Base-by-base conservation (phyloP, 768 basidiomycete species). In the Leccinum broughii region DNA sequence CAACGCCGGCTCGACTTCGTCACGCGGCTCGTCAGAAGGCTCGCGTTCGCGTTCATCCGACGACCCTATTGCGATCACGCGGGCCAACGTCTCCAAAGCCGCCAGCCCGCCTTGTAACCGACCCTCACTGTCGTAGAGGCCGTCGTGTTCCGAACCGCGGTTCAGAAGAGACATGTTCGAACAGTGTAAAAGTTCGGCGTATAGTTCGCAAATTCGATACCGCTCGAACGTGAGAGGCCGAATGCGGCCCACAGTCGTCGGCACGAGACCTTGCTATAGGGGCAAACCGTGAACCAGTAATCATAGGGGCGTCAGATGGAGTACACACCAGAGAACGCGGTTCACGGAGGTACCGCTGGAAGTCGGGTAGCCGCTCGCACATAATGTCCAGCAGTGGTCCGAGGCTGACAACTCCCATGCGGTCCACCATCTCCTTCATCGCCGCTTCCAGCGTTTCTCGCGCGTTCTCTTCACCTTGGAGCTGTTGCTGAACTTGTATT, bases 111-210 rank as follows among this genome's bases (percentile, higher is more conserved):
- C 94, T 65, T 88, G 86, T 48, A 99, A 76, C 28, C 92, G 85
- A 20, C 96, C 96, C 55, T 92, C 85, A 1, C 80, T 77, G 68
- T 93, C 92, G 73, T 93, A 95, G n/a, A 87, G 77, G 24, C 84
- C 80, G 51, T 85, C 83, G 57, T 82, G 86, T 51, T 89, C 86
- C 0, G 83, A 70, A 1, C 84, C 76, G 10, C 97, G 92, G 71
- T 98, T 98, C 28, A 98, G 80, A 24, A 98, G 83, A 6, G 92
- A 88, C 96, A 99, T 98, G 69, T 97, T 98, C 17, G 97, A 98
- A 72, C 95, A 97, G 70, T 99, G 97, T 26, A 98, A 78, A 6
- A 99, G 85, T 71, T 99, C 97, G 20, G 96, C 97, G 67, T 96
- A 95, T 13, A 99, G 81, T 74, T 99, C 97, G 76, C 94, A 92